These are phyloP conservation scores for Hysterium pulicare DNA, from an alignment of 2,329 filamentous ascomycete genomes.

Conservation along the genomic window DNA sequence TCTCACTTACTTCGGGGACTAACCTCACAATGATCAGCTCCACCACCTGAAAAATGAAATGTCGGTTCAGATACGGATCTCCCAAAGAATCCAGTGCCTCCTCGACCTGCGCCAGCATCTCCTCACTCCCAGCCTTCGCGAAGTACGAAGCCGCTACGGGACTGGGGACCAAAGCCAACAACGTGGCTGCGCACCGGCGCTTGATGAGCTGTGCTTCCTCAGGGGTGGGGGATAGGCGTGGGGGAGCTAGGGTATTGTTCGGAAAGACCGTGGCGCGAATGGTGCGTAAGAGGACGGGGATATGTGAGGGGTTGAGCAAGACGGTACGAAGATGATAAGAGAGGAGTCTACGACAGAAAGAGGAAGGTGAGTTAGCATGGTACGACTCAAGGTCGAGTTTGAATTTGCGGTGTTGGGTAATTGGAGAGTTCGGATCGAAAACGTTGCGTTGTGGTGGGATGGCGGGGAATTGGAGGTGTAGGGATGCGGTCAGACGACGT, in stretches of 20 bases:
- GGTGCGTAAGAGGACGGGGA: slow-evolving; percentile 57
- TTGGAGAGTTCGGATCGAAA: slow-evolving; percentile 16
- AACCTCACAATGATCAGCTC: slow-evolving; percentile 79
- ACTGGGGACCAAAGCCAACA: slow-evolving; percentile 48
- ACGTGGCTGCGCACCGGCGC: slow-evolving; percentile 62
- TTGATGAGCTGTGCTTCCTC: slow-evolving; percentile 62
- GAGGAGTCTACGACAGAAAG: slow-evolving; percentile 40
- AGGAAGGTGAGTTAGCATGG: slow-evolving; percentile 22
- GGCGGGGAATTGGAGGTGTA: background rate
- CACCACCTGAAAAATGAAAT: slow-evolving; percentile 77
- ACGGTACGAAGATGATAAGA: slow-evolving; percentile 42
- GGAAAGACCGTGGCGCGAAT: slow-evolving; percentile 81
- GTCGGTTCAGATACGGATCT: slow-evolving; percentile 88
- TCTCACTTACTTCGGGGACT: slow-evolving; percentile 77
- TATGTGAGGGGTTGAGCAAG: slow-evolving; percentile 42
- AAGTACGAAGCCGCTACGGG: slow-evolving; percentile 36
- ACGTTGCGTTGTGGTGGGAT: slow-evolving; percentile 1
- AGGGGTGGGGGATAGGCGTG: slow-evolving; percentile 57
- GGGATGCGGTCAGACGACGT: slow-evolving; percentile 25
- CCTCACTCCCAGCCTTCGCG: slow-evolving; percentile 39
- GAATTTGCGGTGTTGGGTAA: too few relatives aligned
- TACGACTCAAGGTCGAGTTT: too few relatives aligned
- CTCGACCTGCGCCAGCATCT: slow-evolving; percentile 58
- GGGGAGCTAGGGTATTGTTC: slow-evolving; percentile 69
- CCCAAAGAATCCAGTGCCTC: slow-evolving; percentile 69